phyloP scores from a whole-genome alignment of 495 filamentous ascomycete genomes.

The Penicillium fimorum region DNA sequence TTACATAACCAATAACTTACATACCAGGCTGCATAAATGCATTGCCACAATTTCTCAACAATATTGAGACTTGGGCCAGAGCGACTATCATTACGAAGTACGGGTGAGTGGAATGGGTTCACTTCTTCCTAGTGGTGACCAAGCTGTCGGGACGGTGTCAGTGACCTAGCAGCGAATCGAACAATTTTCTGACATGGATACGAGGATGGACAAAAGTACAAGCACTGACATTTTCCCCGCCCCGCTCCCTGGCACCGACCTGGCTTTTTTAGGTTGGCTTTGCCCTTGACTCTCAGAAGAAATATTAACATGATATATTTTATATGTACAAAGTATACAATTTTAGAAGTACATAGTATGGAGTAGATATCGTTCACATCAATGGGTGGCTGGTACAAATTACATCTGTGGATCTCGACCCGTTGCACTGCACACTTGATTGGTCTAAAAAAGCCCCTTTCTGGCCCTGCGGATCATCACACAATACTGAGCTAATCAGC shows the following conservation, averaged over 20 bases:
- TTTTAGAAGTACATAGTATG: no score
- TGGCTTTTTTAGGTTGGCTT: background rate
- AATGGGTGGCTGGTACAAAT: background rate
- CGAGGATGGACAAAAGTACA: background rate
- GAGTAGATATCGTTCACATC: background rate
- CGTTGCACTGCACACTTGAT: conserved; percentile 5
- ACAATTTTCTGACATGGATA: background rate
- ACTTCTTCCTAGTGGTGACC: background rate
- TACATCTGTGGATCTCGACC: background rate
- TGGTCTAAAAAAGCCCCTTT: conserved; percentile 6
- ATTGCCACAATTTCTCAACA: background rate
- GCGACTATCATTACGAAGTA: background rate
- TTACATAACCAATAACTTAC: background rate
- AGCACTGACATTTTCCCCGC: background rate
- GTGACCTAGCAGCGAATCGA: background rate
- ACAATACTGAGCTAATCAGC: conserved; percentile 12
- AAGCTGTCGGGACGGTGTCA: conserved; percentile 4
- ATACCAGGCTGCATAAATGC: background rate
- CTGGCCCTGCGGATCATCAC: conserved; percentile 15
- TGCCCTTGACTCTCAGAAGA: background rate
- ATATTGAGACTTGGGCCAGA: background rate
- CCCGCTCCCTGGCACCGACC: background rate
- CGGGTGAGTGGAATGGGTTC: background rate
- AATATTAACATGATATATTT: background rate
- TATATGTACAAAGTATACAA: no score